phyloP scores from a whole-genome alignment of 1,284 basidiomycete species.

The Peniophora sp. region DNA sequence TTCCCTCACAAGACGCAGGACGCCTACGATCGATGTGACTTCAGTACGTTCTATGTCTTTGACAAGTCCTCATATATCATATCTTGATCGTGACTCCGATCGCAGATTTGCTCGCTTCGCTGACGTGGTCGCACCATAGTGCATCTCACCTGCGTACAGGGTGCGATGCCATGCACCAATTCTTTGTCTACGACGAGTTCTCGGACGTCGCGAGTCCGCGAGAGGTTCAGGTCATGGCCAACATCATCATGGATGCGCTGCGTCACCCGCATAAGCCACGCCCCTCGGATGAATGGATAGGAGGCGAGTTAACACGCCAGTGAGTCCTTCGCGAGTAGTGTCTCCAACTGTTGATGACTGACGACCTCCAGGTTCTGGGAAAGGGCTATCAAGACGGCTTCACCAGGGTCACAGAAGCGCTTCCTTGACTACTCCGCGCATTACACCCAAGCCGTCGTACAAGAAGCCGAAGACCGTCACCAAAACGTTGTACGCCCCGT shows the following conservation, averaged over 20 bases:
- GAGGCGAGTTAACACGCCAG: slow-evolving; percentile 18
- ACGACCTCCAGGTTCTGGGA: slow-evolving; percentile 28
- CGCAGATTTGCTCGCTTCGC: slow-evolving; percentile 12
- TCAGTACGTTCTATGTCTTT: slow-evolving; percentile 8
- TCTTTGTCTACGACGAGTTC: slow-evolving; percentile 28
- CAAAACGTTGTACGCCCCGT: slow-evolving; percentile 23
- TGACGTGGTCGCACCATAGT: slow-evolving; percentile 10
- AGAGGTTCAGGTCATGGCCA: slow-evolving; percentile 12
- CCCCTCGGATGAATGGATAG: slow-evolving; percentile 16
- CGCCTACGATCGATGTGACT: slow-evolving; percentile 16
- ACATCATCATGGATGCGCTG: slow-evolving; percentile 26
- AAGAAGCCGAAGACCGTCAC: slow-evolving; percentile 33
- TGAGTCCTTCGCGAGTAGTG: slow-evolving; percentile 14
- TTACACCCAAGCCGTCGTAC: slow-evolving; percentile 32
- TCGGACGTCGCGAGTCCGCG: slow-evolving; percentile 21
- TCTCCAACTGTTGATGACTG: not conserved
- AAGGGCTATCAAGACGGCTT: slow-evolving; percentile 24
- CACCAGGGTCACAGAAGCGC: slow-evolving; percentile 23
- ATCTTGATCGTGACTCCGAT: not conserved
- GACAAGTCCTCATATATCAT: not conserved
- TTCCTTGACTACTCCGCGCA: slow-evolving; percentile 29
- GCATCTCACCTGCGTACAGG: slow-evolving; percentile 11
- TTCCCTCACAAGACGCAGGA: slow-evolving; percentile 13
- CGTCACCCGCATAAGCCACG: slow-evolving; percentile 16
- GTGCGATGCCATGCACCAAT: slow-evolving; percentile 26